Conservation (phyloP, 805 yeast species). For the Torulaspora quercuum region DNA sequence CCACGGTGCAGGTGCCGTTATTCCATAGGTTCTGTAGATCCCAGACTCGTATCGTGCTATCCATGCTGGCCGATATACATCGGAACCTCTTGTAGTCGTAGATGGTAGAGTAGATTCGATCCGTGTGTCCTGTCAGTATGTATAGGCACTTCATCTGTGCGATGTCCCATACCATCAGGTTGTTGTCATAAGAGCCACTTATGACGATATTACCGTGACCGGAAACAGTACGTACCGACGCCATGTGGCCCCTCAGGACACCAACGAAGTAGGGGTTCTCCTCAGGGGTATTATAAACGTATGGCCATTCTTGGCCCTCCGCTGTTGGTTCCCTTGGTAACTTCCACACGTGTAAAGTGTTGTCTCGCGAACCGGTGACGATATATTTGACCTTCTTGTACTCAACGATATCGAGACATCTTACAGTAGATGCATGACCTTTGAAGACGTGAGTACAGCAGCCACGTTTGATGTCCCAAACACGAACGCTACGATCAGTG, state of each 20-base stretch:
- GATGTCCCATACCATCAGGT: slow-evolving; percentile 90
- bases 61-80: slow-evolving; percentile 90
- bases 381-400: slow-evolving; percentile 64
- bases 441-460: slow-evolving; percentile 85
- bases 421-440: slow-evolving; percentile 90
- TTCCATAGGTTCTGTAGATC: slow-evolving; percentile 73
- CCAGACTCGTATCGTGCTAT: slow-evolving; percentile 86
- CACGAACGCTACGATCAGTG: slow-evolving; percentile 88
- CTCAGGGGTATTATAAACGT: slow-evolving; percentile 35
- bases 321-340: slow-evolving; percentile 51
- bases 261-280: slow-evolving; percentile 62
- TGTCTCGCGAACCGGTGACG: slow-evolving; percentile 86
- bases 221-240: slow-evolving; percentile 79
- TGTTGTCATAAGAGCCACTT: slow-evolving; percentile 87
- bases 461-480: slow-evolving; percentile 86
- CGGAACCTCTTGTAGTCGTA: slow-evolving; percentile 70
- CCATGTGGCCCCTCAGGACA: slow-evolving; percentile 70
- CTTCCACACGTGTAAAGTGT: slow-evolving; percentile 78
- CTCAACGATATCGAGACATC: slow-evolving; percentile 83
- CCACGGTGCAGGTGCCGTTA: slow-evolving; percentile 30
- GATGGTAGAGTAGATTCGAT: slow-evolving; percentile 84
- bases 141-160: slow-evolving; percentile 67
- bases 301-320: slow-evolving; percentile 49
- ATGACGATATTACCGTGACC: slow-evolving; percentile 81
- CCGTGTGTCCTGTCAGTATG: slow-evolving; percentile 78